Evolutionary conservation across 139 green algal genomes (phyloP).

Genomic region (Chlorella sp.): DNA sequence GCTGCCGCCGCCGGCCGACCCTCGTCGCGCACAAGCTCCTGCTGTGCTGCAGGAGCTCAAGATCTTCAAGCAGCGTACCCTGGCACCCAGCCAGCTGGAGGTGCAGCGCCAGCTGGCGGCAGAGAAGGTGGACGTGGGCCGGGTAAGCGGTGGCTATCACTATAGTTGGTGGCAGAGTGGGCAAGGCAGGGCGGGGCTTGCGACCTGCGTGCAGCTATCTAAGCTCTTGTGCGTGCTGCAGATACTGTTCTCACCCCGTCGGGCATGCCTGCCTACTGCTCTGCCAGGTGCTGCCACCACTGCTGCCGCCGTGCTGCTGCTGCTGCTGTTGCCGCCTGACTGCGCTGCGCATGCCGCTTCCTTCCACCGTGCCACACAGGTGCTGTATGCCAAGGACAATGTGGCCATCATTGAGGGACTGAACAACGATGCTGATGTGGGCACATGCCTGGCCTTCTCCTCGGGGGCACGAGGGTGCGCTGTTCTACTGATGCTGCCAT

Average conservation of each 20-base stretch:
- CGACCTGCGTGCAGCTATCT: too few relatives aligned
- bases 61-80: conserved; percentile 84
- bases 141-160: too few relatives aligned
- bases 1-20: too few relatives aligned
- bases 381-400: conserved; percentile 72
- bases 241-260: too few relatives aligned
- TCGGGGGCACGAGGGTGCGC: conserved; percentile 76
- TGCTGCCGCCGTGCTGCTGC: background rate
- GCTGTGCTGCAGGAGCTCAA: conserved; percentile 78
- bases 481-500: too few relatives aligned
- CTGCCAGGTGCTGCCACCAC: background rate
- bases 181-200: too few relatives aligned
- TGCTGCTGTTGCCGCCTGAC: background rate
- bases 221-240: too few relatives aligned
- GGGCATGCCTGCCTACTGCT: too few relatives aligned
- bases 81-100: conserved; percentile 81
- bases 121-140: conserved; percentile 74
- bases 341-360: background rate
- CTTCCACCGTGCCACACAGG: conserved; percentile 53
- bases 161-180: too few relatives aligned
- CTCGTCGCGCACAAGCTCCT: too few relatives aligned
- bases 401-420: conserved; percentile 86
- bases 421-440: conserved; percentile 86
- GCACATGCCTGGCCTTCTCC: conserved; percentile 83
- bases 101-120: conserved; percentile 79